Evolutionary conservation across 257 asterid genomes (phyloP), one percentile per base, ranked within the genome.

Genomic region (Avicennia marina): DNA sequence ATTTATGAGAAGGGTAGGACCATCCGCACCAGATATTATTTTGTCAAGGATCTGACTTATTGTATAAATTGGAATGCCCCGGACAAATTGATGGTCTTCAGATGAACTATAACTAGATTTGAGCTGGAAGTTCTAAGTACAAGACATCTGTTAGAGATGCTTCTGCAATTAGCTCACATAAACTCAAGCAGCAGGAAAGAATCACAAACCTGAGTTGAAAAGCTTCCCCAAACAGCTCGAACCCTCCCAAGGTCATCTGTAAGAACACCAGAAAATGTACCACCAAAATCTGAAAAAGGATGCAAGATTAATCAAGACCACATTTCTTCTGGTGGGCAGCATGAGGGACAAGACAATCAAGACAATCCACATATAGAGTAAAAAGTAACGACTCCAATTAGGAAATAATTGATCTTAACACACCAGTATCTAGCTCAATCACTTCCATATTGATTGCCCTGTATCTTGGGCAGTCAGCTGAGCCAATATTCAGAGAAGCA

Each of bases 401-500:
- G 29, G 46, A 17, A 49, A 57, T 33, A 42, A 31, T 34, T 6
- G 38, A 38, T 24, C 34, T 16, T 17, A 26, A 72, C 34, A 15
- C 72, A 93, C 99, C 99, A 12, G 96, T 89, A 78, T 93, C 99
- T 36, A 93, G 87, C 75, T 89, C 99, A 60, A 89, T 89, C 42
- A 93, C 97, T 80, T 89, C 99, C 99, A 93, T 86, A 63, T 93
- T 93, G 63, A 80, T 93, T 50, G 99, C 99, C 71, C 97, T 81
- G 67, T 89, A 93, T 66, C 96, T 89, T 53, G 99, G 97, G 66
- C 86, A 80, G 63, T 86, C 95, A 62, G 96, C 96, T 18, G 99
- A 86, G 48, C 89, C 87, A 63, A 89, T 86, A 75, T 86, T 86
- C 68, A 93, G 60, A 71, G 96, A 89, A 69, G 95, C 96, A 34